Conservation (phyloP, 73 alveolate species). For the Paramecium sonneborni region DNA sequence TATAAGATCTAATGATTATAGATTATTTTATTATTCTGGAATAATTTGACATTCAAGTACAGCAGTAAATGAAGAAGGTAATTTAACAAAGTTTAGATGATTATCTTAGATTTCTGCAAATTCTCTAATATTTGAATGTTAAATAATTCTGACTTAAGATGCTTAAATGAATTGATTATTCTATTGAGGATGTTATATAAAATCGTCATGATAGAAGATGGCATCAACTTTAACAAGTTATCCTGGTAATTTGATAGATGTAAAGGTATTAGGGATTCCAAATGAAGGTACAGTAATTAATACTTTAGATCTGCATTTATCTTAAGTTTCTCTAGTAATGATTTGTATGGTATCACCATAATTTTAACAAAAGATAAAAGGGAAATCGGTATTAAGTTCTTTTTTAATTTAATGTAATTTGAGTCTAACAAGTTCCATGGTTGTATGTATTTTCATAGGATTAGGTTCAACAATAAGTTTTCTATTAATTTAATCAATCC, state of each 20-base stretch:
- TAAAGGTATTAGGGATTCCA: not conserved
- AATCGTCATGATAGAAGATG: not conserved
- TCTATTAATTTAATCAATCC: conserved; percentile 68
- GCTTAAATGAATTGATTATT: conserved; percentile 16
- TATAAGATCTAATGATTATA: not conserved
- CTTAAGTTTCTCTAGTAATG: conserved; percentile 48
- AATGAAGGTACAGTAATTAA: conserved; percentile 29
- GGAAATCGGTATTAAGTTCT: conserved; percentile 15
- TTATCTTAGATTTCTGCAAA: conserved; percentile 49
- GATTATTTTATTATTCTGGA: not conserved
- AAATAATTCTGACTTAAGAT: not conserved
- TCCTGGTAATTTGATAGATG: conserved; percentile 23
- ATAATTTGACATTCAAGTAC: not conserved
- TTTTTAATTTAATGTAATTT: conserved; percentile 38
- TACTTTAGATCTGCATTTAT: not conserved
- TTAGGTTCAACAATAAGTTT: conserved; percentile 73
- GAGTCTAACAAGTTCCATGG: not conserved
- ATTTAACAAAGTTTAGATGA: not conserved
- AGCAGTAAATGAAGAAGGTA: conserved; percentile 57
- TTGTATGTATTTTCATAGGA: conserved; percentile 63
- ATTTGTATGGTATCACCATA: conserved; percentile 15
- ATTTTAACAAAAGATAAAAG: conserved; percentile 47
- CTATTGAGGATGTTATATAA: not conserved
- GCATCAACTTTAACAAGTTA: not conserved
- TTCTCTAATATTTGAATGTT: conserved; percentile 21